Evolutionary conservation across 768 basidiomycete genomes (phyloP).

Genomic region (Tricholoma flavovirens): DNA sequence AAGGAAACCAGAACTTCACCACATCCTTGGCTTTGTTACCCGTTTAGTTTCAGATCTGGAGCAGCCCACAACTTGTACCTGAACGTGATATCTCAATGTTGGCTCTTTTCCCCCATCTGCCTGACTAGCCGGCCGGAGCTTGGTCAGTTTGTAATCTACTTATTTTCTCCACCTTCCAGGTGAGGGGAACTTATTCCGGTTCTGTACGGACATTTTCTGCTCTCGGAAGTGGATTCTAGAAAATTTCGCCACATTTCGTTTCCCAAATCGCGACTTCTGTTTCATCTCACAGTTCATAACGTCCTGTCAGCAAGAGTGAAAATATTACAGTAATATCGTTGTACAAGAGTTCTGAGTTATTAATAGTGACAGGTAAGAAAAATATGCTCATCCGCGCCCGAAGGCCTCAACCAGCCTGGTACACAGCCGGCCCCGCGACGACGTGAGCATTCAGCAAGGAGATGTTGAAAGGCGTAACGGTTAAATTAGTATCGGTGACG

Average conservation of each 20-base stretch:
- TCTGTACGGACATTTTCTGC: too few relatives aligned
- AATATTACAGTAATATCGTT: neutral
- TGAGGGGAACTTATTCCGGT: too few relatives aligned
- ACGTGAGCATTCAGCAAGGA: conserved; percentile 46
- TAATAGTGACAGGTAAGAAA: neutral
- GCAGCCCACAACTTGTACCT: too few relatives aligned
- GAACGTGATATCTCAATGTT: too few relatives aligned
- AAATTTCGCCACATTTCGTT: too few relatives aligned
- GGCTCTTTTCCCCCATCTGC: too few relatives aligned
- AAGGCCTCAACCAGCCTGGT: conserved; percentile 10
- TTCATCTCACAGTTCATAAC: too few relatives aligned
- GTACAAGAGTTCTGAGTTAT: neutral
- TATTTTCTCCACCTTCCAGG: too few relatives aligned
- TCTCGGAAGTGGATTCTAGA: too few relatives aligned
- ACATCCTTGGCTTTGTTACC: neutral
- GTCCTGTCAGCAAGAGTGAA: neutral
- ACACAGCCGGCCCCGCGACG: conserved; percentile 51
- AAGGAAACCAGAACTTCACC: neutral
- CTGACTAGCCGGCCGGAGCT: too few relatives aligned
- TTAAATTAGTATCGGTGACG: conserved; percentile 40
- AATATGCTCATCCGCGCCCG: neutral
- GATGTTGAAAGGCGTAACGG: conserved; percentile 52
- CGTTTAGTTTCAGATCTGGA: neutral
- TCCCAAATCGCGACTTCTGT: too few relatives aligned
- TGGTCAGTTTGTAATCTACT: too few relatives aligned